These are phyloP conservation scores for Epichloe brachyelytri DNA, from an alignment of 2,329 filamentous ascomycete species.

Conservation along the genomic window DNA sequence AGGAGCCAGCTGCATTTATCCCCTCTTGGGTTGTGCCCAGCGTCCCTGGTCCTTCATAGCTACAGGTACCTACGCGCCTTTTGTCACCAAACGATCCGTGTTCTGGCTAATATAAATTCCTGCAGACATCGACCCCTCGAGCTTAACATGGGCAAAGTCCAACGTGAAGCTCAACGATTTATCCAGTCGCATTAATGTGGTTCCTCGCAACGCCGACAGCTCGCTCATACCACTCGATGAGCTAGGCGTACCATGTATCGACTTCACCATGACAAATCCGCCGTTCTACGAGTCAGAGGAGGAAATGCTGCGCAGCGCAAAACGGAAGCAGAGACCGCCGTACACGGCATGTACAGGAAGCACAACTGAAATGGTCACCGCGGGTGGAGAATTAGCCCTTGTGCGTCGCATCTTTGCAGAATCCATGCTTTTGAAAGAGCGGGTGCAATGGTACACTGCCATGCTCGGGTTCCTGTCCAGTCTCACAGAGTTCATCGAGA, in stretches of 20 bases:
- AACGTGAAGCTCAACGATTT: constrained; percentile 60
- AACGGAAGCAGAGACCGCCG: constrained; percentile 53
- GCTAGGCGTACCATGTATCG: constrained; percentile 38
- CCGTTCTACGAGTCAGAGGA: constrained; percentile 74
- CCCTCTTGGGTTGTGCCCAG: constrained; percentile 61
- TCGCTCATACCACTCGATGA: constrained; percentile 51
- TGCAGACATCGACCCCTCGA: constrained; percentile 61
- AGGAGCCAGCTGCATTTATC: constrained; percentile 84
- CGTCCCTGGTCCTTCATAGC: constrained; percentile 63
- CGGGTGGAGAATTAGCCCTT: constrained; percentile 67
- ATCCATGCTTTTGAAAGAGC: constrained; percentile 43
- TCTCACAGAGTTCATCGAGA: constrained; percentile 47
- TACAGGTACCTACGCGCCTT: constrained; percentile 31
- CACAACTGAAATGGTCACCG: constrained; percentile 71
- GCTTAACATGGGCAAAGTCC: constrained; percentile 47
- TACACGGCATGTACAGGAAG: constrained; percentile 66
- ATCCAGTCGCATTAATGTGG: constrained; percentile 47
- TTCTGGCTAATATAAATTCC: too few species aligned
- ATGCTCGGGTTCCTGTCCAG: constrained; percentile 79
- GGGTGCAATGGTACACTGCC: constrained; percentile 75
- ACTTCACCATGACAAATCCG: constrained; percentile 89
- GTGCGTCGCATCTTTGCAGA: constrained; percentile 58
- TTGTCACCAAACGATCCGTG: not conserved
- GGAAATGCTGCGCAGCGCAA: constrained; percentile 55
- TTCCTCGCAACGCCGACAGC: constrained; percentile 38